Evolutionary conservation across 2,329 filamentous ascomycete species (phyloP).

Genomic region (Arthrobotrys sinensis): DNA sequence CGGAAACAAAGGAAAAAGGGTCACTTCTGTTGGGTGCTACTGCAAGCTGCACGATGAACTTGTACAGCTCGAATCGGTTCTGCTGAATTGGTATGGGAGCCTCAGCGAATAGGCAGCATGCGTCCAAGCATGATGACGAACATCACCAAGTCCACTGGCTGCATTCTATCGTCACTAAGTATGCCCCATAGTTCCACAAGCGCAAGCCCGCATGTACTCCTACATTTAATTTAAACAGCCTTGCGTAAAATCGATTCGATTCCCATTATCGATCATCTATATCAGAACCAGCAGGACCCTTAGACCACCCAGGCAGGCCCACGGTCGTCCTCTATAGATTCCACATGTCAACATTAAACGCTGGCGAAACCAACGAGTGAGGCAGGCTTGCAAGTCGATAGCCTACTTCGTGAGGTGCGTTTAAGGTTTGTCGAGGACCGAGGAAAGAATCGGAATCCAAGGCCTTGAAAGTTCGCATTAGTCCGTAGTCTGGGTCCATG

Average conservation of each 20-base stretch:
- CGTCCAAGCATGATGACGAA: conserved; percentile 56
- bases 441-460: conserved; percentile 24
- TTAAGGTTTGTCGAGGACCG: conserved; percentile 44
- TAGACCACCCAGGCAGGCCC: conserved; percentile 12
- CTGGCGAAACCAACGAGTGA: conserved; percentile 34
- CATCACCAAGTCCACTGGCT: conserved; percentile 24
- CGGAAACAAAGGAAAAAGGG: conserved; percentile 31
- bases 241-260: conserved; percentile 4
- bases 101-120: conserved; percentile 49
- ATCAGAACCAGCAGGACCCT: conserved; percentile 36
- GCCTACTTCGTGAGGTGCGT: conserved; percentile 26
- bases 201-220: conserved; percentile 21
- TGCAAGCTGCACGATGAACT: conserved; percentile 25
- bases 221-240: conserved; percentile 26
- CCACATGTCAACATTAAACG: conserved; percentile 53
- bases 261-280: conserved; percentile 4
- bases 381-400: conserved; percentile 8
- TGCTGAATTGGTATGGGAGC: conserved; percentile 9
- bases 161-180: conserved; percentile 13
- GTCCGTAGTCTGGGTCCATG: conserved; percentile 18
- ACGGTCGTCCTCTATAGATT: conserved; percentile 10
- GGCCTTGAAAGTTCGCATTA: conserved; percentile 12
- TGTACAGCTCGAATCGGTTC: conserved; percentile 12
- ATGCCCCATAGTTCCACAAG: conserved; percentile 6
- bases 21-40: neutral